Evolutionary conservation across 129 eudicot genomes (phyloP).

Genomic region (Flaveria sonorensis): DNA sequence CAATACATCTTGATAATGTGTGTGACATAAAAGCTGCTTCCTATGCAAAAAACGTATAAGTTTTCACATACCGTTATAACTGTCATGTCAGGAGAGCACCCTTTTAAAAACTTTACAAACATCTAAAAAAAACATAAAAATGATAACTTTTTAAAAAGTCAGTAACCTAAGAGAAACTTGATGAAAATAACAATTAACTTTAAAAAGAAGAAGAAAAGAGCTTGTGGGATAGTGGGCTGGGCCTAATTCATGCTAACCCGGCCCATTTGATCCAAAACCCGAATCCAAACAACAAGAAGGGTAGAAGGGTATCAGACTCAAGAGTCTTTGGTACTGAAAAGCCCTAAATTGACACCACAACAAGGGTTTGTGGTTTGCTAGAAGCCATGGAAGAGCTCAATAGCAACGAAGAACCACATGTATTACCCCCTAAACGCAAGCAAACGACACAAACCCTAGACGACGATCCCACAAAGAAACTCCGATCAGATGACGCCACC

Average conservation of each 20-base stretch:
- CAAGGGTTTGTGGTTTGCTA: constrained; percentile 8
- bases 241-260: background rate
- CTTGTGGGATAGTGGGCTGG: background rate
- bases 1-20: too few species aligned
- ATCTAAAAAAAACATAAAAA: too few species aligned
- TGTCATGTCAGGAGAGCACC: too few species aligned
- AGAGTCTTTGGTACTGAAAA: constrained; percentile 7
- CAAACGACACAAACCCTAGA: constrained; percentile 9
- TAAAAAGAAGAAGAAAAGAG: too few species aligned
- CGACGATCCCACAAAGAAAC: constrained; percentile 46
- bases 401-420: constrained; percentile 39
- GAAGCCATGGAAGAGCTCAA: constrained; percentile 57
- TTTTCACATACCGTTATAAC: too few species aligned
- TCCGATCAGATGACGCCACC: constrained; percentile 22
- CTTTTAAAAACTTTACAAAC: too few species aligned
- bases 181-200: too few species aligned
- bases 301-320: too few species aligned
- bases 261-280: background rate
- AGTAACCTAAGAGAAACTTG: too few species aligned
- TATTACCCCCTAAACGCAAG: constrained; percentile 53
- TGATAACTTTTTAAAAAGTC: too few species aligned
- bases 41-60: too few species aligned
- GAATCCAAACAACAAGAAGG: background rate
- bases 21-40: too few species aligned
- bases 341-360: constrained; percentile 28